Conservation (phyloP, 805 yeast species). For the Zygosaccharomyces kombuchaensis region DNA sequence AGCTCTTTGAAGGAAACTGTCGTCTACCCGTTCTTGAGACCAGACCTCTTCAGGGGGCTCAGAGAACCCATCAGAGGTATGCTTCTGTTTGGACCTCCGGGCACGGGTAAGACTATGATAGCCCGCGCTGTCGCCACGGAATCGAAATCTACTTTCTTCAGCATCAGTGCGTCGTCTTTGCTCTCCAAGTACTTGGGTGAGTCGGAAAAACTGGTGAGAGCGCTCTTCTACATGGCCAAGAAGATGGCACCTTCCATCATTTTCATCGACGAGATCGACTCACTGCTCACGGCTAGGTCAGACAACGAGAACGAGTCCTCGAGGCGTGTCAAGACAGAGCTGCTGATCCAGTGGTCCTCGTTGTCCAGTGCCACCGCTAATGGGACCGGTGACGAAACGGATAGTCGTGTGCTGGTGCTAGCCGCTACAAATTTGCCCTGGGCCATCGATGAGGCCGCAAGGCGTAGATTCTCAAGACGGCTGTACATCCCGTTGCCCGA, state of each 20-base stretch:
- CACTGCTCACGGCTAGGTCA: conserved; percentile 75
- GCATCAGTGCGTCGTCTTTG: conserved; percentile 85
- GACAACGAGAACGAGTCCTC: conserved; percentile 82
- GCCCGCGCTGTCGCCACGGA: conserved; percentile 98
- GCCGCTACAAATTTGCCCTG: conserved; percentile 97
- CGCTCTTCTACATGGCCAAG: conserved; percentile 79
- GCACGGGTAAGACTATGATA: conserved; percentile 97
- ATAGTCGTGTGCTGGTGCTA: conserved; percentile 72
- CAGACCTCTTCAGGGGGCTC: conserved; percentile 85
- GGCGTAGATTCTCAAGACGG: conserved; percentile 87
- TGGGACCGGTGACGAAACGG: conserved; percentile 40
- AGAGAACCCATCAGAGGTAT: conserved; percentile 96
- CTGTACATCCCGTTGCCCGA: conserved; percentile 96
- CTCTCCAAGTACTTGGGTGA: conserved; percentile 82
- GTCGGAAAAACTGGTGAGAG: conserved; percentile 87
- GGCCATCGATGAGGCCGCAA: conserved; percentile 96
- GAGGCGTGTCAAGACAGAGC: conserved; percentile 88
- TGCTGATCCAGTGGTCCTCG: conserved; percentile 92
- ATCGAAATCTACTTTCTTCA: conserved; percentile 87
- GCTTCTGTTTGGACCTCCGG: conserved; percentile 96
- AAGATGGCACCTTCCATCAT: conserved; percentile 89
- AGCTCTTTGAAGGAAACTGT: conserved; percentile 89
- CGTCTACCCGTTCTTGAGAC: conserved; percentile 91
- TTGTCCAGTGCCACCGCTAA: conserved; percentile 79
- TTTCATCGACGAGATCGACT: conserved; percentile 94